These are phyloP conservation scores for Populus simonii DNA, from an alignment of 345 rosid genomes.

Conservation along the genomic window DNA sequence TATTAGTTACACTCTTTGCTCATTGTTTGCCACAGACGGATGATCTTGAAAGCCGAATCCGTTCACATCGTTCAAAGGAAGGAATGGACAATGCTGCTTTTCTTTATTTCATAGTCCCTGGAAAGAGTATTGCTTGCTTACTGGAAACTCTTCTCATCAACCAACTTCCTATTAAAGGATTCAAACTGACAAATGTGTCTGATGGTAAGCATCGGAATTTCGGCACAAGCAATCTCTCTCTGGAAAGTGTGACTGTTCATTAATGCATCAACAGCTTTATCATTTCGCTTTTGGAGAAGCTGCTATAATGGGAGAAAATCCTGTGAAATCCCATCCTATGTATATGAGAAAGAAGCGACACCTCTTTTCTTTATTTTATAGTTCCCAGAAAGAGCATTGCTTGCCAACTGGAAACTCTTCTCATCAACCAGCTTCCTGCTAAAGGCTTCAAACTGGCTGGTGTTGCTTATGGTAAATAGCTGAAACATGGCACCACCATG, in stretches of 20 bases:
- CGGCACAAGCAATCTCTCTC: slow-evolving; percentile 43
- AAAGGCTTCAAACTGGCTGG: slow-evolving; percentile 62
- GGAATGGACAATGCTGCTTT: slow-evolving; percentile 71
- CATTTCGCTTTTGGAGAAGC: slow-evolving; percentile 14
- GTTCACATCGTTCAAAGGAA: slow-evolving; percentile 61
- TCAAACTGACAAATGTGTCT: slow-evolving; percentile 56
- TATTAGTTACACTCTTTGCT: not conserved
- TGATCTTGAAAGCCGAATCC: slow-evolving; percentile 83
- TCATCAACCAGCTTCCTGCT: slow-evolving; percentile 70
- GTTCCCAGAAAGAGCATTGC: slow-evolving; percentile 91
- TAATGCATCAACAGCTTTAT: slow-evolving; percentile 4
- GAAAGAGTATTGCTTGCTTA: slow-evolving; percentile 92
- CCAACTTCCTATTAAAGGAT: slow-evolving; percentile 68
- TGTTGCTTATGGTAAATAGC: slow-evolving; percentile 82
- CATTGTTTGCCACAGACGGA: slow-evolving; percentile 52
- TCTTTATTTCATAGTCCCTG: slow-evolving; percentile 69
- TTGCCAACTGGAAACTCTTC: slow-evolving; percentile 87
- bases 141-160: slow-evolving; percentile 91
- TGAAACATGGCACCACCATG: slow-evolving; percentile 64
- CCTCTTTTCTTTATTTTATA: slow-evolving; percentile 68
- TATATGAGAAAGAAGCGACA: slow-evolving; percentile 46
- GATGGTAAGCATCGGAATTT: slow-evolving; percentile 96
- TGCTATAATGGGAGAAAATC: slow-evolving; percentile 2
- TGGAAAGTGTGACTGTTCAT: slow-evolving; percentile 34
- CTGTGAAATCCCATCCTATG: not conserved